Base-by-base conservation (phyloP, 2,329 filamentous ascomycete species). In the Apiospora hydei region DNA sequence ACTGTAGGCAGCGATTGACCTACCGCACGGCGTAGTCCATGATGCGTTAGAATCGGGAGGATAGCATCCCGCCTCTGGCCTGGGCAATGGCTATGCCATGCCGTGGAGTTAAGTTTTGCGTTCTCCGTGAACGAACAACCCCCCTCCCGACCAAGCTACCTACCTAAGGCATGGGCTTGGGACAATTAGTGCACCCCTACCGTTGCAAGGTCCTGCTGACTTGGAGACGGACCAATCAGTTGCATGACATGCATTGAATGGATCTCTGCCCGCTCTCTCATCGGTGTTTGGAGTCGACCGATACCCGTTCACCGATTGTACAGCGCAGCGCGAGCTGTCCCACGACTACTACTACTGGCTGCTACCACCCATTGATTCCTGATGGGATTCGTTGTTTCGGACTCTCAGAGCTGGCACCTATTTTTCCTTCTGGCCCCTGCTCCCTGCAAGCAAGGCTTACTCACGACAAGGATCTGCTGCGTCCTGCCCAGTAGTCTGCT, bases 391-490 rank as follows among this genome's bases (percentile, higher is more conserved):
- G 53, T 61, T 38, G 53, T 61, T 61, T 61, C 53, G 53, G 53
- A 38, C 53, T 61, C 53, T 61, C 34, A 57, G 26, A 57, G 26
- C 51, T 57, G 51, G 51, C 51, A 57, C 53, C 53, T 61, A 21
- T 26, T 61, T 38, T 38, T 38, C 53, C 53, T 38, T 38, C 14
- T 61, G 53, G 53, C 53, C 30, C 53, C 26, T 61, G 53, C 53
- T 61, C 53, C 53, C 53, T 61, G 53, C 53, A 61, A 61, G 53
- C 53, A 61, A 61, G 53, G 53, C 53, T 61, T 61, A 61, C 53
- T 34, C 26, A 61, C 53, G 5, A 61, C 57, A 64, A 13, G 57
- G 57, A 41, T 64, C 30, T n/a, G 57, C 57, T 64, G 57, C 30
- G 30, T 61, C 30, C 30, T 64, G 30, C 53, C 21, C 51, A 57